Conservation (phyloP, 1,284 basidiomycete genomes). For the Cryptococcus maquisensis region DNA sequence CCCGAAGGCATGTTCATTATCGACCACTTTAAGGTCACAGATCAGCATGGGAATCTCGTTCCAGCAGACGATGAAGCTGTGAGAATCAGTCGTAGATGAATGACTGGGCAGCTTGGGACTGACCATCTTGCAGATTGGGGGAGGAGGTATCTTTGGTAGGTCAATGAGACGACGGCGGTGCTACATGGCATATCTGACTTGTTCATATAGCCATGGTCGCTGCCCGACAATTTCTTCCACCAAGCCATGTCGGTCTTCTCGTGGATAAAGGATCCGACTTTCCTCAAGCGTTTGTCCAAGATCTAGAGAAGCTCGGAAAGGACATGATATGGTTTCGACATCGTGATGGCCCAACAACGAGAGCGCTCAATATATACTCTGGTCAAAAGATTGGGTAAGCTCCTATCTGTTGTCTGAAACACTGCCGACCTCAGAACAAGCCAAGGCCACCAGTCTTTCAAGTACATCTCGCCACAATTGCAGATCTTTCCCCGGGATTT, state of each 20-base stretch:
- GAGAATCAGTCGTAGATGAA: constrained; percentile 1
- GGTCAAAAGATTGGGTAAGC: constrained; percentile 67
- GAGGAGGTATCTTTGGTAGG: constrained; percentile 78
- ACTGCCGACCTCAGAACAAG: constrained; percentile 10
- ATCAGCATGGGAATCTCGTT: constrained; percentile 56
- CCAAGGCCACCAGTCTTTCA: constrained; percentile 59
- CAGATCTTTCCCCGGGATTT: constrained; percentile 70
- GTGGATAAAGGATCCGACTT: constrained; percentile 80
- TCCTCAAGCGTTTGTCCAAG: constrained; percentile 56
- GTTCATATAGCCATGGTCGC: constrained; percentile 33
- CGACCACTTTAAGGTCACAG: constrained; percentile 67
- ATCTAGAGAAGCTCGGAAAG: constrained; percentile 62
- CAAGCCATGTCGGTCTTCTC: constrained; percentile 66
- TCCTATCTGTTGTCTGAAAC: too few relatives aligned
- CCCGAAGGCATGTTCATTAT: constrained; percentile 81
- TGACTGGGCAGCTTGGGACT: background rate
- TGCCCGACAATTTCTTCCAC: constrained; percentile 32
- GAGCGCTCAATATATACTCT: constrained; percentile 71
- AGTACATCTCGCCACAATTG: constrained; percentile 71
- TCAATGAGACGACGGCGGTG: background rate
- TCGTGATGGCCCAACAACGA: constrained; percentile 59
- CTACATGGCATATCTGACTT: background rate
- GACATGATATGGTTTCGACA: constrained; percentile 77
- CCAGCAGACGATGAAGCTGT: constrained; percentile 45
- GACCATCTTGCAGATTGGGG: constrained; percentile 66